These are phyloP conservation scores for Grigorovia transvaalensis DNA, from an alignment of 805 yeast genomes.

Conservation along the genomic window DNA sequence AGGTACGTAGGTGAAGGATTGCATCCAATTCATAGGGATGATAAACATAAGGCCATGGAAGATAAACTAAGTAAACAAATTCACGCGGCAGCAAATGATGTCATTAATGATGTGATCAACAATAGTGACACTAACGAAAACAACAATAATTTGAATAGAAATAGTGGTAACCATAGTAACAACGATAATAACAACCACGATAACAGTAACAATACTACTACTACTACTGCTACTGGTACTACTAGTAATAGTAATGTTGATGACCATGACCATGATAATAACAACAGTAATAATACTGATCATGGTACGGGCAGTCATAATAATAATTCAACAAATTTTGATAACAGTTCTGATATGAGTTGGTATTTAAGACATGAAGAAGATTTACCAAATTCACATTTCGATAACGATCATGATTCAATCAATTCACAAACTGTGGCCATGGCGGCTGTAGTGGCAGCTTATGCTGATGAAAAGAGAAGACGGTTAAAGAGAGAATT, in stretches of 20 bases:
- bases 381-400: conserved; percentile 4
- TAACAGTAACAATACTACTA: no score
- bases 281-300: conserved; percentile 6
- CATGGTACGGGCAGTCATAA: conserved; percentile 6
- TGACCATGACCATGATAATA: conserved; percentile 13
- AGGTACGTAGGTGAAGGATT: conserved; percentile 58
- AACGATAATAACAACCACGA: conserved; percentile 2
- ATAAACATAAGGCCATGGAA: not conserved
- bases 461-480: conserved; percentile 18
- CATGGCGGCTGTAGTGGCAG: conserved; percentile 27
- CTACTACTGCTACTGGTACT: no score
- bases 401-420: conserved; percentile 2
- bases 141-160: not conserved
- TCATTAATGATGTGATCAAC: conserved; percentile 11
- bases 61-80: not conserved
- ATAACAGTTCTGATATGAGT: conserved; percentile 12
- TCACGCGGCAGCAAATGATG: conserved; percentile 16
- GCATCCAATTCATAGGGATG: conserved; percentile 16
- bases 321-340: conserved; percentile 3
- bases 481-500: conserved; percentile 8
- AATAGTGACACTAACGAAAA: not conserved
- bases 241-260: conserved; percentile 3
- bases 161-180: not conserved
- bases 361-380: conserved; percentile 20
- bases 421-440: conserved; percentile 14